phyloP scores from a whole-genome alignment of 1,284 basidiomycete genomes.

The Sporisorium iseilematis-ciliati region DNA sequence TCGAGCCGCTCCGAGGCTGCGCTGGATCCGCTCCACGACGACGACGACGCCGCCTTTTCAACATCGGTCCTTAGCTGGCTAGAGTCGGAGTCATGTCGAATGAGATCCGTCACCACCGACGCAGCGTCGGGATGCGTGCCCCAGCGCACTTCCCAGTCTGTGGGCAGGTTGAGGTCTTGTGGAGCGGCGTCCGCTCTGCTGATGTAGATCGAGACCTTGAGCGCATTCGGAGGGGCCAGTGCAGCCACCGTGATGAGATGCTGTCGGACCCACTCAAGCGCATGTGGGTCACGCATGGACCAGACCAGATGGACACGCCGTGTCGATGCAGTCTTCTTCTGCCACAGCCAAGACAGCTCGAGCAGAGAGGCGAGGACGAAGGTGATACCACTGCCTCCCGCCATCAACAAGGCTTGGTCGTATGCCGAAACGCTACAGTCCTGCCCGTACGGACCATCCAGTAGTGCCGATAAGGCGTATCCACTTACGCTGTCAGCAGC shows the following conservation, averaged over 20 bases:
- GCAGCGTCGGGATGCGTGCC: conserved; percentile 28
- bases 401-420: conserved; percentile 40
- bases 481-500: background rate
- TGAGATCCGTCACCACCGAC: conserved; percentile 20
- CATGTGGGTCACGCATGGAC: conserved; percentile 35
- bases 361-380: conserved; percentile 50
- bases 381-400: conserved; percentile 58
- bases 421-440: conserved; percentile 38
- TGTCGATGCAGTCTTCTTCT: conserved; percentile 26
- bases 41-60: conserved; percentile 15
- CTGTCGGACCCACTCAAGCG: conserved; percentile 26
- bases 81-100: background rate
- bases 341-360: conserved; percentile 51
- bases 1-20: background rate
- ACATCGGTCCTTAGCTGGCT: conserved; percentile 6
- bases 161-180: conserved; percentile 15
- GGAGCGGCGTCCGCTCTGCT: conserved; percentile 8
- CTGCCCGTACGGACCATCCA: conserved; percentile 62
- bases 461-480: conserved; percentile 28
- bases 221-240: conserved; percentile 25
- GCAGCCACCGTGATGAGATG: conserved; percentile 28
- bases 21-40: background rate
- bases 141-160: conserved; percentile 30
- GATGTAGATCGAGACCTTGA: conserved; percentile 39
- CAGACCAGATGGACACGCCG: conserved; percentile 31